phyloP scores from a whole-genome alignment of 2,329 filamentous ascomycete genomes.

The Aureobasidium sp. region DNA sequence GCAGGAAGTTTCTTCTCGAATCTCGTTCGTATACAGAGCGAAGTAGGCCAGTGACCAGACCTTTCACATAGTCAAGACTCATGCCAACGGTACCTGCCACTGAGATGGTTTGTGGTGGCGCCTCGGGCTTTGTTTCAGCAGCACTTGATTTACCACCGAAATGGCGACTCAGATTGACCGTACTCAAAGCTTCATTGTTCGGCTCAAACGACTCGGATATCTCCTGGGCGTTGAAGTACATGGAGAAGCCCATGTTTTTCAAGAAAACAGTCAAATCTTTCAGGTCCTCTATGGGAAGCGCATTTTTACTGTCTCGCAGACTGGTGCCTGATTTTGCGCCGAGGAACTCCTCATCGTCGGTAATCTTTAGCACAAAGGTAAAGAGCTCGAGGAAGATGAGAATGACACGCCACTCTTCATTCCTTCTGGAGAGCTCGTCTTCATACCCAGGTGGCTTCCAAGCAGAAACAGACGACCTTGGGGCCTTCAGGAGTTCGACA shows the following conservation, averaged over 20 bases:
- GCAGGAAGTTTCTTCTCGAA: slow-evolving; percentile 77
- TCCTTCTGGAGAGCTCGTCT: slow-evolving; percentile 36
- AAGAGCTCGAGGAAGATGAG: slow-evolving; percentile 91
- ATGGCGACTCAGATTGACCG: slow-evolving; percentile 24
- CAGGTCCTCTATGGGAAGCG: slow-evolving; percentile 64
- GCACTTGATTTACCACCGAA: slow-evolving; percentile 12
- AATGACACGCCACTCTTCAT: slow-evolving; percentile 79
- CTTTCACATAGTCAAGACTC: slow-evolving; percentile 70
- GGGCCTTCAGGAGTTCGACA: slow-evolving; percentile 48
- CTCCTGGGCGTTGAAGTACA: slow-evolving; percentile 77
- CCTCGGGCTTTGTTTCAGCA: slow-evolving; percentile 20
- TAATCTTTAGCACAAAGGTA: slow-evolving; percentile 83
- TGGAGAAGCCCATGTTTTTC: slow-evolving; percentile 81
- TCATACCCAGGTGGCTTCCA: slow-evolving; percentile 28
- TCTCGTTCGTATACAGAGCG: slow-evolving; percentile 90
- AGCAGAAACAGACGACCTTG: slow-evolving; percentile 20
- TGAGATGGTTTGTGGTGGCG: slow-evolving; percentile 35
- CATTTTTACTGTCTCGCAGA: slow-evolving; percentile 54
- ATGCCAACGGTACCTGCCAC: slow-evolving; percentile 62
- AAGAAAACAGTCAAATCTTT: slow-evolving; percentile 72
- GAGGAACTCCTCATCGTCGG: slow-evolving; percentile 89
- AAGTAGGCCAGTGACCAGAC: slow-evolving; percentile 70
- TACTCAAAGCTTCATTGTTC: slow-evolving; percentile 5
- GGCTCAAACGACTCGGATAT: slow-evolving; percentile 29
- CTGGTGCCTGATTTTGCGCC: slow-evolving; percentile 42